phyloP scores from a whole-genome alignment of 495 filamentous ascomycete genomes.

The Bacidia gigantensis region DNA sequence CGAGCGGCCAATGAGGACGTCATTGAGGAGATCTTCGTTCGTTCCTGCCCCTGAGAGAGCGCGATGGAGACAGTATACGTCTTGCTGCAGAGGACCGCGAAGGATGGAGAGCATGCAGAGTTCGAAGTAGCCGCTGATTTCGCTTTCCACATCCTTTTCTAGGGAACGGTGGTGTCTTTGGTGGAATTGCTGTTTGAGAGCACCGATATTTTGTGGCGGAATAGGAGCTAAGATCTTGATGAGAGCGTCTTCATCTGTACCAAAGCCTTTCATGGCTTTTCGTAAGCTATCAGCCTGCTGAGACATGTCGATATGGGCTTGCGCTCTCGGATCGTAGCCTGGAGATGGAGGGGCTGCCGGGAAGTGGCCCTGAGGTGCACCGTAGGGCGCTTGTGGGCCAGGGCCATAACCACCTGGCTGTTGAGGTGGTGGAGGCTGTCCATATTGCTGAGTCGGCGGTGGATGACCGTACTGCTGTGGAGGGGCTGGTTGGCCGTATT shows the following conservation, averaged over 20 bases:
- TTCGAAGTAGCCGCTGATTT: conserved; percentile 61
- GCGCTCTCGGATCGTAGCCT: conserved; percentile 48
- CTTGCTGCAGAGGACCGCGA: conserved; percentile 61
- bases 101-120: conserved; percentile 54
- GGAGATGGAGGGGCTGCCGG: conserved; percentile 32
- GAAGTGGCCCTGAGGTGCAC: conserved; percentile 22
- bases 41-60: conserved; percentile 71
- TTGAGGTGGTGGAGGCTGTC: conserved; percentile 21
- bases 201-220: conserved; percentile 58
- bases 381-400: conserved; percentile 21
- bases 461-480: conserved; percentile 20
- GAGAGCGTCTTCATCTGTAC: conserved; percentile 67
- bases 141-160: conserved; percentile 58
- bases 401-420: conserved; percentile 26
- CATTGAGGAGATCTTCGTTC: conserved; percentile 72
- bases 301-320: conserved; percentile 49
- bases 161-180: conserved; percentile 49
- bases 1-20: conserved; percentile 65
- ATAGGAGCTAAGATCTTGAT: conserved; percentile 50
- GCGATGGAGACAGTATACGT: conserved; percentile 48
- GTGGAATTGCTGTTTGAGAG: conserved; percentile 52
- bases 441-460: conserved; percentile 19
- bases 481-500: conserved; percentile 7
- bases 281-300: conserved; percentile 55
- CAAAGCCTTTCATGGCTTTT: conserved; percentile 82